Evolutionary conservation across 805 yeast species (phyloP), one percentile per base, ranked within the genome.

Genomic region (Tetrapisispora fleetii): DNA sequence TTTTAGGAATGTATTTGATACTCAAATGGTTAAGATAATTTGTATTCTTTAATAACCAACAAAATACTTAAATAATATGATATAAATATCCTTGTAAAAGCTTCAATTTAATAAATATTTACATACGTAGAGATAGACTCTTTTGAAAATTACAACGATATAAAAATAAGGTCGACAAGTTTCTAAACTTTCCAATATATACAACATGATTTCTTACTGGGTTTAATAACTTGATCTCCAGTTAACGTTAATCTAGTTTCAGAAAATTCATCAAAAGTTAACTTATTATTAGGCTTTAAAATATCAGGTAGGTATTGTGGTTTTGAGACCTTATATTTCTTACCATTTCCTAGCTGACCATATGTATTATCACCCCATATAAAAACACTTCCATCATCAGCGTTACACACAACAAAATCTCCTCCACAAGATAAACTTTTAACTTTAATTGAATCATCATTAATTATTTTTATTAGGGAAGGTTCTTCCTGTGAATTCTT

Each of bases 261-360:
- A 48, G 60, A 48, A 54, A 69, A 56, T 50, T 65, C 48, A 52
- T 54, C 56, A 6, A 41, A 45, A 2, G 54, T 45, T 10, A 45
- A 11, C 5, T 60, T 60, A 42, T 42, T 53, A 14, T 58, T 55
- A 11, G 89, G 87, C 59, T 82, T 86, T 18, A 82, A 55, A 18
- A 83, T 60, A 18, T 73, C 68, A 6, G 88, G 87, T 30, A 81
- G 60, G 9, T 67, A 61, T 1, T 64, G 47, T 0, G 93, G 91
- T 51, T 68, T 69, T 28, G 80, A 70, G 18, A 73, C 63, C 60
- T 83, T 83, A 50, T 76, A 75, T 39, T 75, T 71, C 58, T 83
- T 84, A 28, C 96, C 95, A 58, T 81, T 86, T 13, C 95, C 96
- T 40, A 86, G 72, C 67, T 91, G 96, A 22, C 91, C 95, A 56